Evolutionary conservation across 305 asterid species (phyloP).

Genomic region (Solanum hybrid): DNA sequence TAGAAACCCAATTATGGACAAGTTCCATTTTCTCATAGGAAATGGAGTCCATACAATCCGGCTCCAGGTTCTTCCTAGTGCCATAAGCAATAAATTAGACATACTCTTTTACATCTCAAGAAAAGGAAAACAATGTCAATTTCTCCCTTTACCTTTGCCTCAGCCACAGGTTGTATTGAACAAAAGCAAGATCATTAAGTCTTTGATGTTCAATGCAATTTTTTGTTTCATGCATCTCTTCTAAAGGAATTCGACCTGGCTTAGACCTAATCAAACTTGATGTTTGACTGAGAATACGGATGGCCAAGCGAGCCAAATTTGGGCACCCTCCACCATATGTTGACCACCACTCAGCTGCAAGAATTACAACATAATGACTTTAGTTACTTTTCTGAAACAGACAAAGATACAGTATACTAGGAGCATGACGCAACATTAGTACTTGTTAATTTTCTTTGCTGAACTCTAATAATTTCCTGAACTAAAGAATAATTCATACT

Average conservation of each 20-base stretch:
- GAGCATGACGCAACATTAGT: neutral
- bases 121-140: neutral
- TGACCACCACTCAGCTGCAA: conserved; percentile 91
- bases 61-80: conserved; percentile 33
- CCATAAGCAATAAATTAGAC: conserved; percentile 20
- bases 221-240: conserved; percentile 50
- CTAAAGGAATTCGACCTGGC: conserved; percentile 37
- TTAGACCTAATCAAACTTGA: conserved; percentile 60
- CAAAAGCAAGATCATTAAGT: conserved; percentile 65
- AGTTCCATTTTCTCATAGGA: conserved; percentile 46
- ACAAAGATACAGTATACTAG: neutral
- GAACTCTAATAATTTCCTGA: neutral
- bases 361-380: conserved; percentile 2
- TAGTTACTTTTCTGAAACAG: neutral
- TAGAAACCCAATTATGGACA: conserved; percentile 66
- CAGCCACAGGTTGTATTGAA: conserved; percentile 63
- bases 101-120: neutral
- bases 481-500: neutral
- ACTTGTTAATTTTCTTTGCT: neutral
- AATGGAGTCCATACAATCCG: conserved; percentile 46
- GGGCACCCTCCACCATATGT: conserved; percentile 90
- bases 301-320: conserved; percentile 74
- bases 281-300: conserved; percentile 83
- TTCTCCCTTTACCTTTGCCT: conserved; percentile 55
- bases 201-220: conserved; percentile 76